phyloP scores from a whole-genome alignment of 2,329 filamentous ascomycete species.

The Aspergillus sp. region DNA sequence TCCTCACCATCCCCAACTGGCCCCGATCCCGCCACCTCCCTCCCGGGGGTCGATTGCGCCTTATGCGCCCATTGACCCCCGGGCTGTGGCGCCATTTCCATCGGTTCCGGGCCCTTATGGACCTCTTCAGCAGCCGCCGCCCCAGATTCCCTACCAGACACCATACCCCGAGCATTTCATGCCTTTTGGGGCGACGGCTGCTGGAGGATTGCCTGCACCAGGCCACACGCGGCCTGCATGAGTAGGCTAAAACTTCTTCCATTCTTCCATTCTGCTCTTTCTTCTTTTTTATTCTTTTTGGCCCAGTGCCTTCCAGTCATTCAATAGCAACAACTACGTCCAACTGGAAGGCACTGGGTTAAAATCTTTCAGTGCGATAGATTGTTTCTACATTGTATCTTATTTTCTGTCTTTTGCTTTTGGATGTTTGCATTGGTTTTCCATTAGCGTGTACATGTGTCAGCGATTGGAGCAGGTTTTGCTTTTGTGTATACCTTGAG shows the following conservation, averaged over 20 bases:
- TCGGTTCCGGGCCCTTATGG: not conserved
- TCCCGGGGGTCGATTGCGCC: conserved; percentile 4
- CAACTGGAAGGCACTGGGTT: too few relatives aligned
- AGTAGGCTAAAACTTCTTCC: not conserved
- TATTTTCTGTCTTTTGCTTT: too few relatives aligned
- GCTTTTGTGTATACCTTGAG: too few relatives aligned
- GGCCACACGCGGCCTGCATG: conserved; percentile 14
- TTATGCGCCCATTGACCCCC: conserved; percentile 25
- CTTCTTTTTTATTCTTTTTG: conserved; percentile 1
- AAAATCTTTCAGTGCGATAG: too few relatives aligned
- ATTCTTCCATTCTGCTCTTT: not conserved
- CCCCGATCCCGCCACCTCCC: conserved; percentile 14
- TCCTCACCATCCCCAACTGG: conserved; percentile 11
- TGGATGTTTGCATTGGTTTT: too few relatives aligned
- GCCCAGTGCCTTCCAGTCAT: too few relatives aligned
- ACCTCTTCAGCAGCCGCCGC: conserved; percentile 14
- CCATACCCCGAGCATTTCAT: conserved; percentile 19
- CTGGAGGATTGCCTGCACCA: conserved; percentile 11
- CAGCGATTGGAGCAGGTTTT: too few relatives aligned
- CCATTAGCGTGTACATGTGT: too few relatives aligned
- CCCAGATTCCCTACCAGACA: conserved; percentile 16
- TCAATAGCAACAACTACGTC: too few relatives aligned
- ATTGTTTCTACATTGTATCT: too few relatives aligned
- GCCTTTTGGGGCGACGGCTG: conserved; percentile 11
- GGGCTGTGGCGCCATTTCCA: conserved; percentile 15